A percentile compares a stretch with the other conserved stretches of the same genome.
phyloP scores from a whole-genome alignment of 2,329 filamentous ascomycete species.

The Blastomyces percursus region DNA sequence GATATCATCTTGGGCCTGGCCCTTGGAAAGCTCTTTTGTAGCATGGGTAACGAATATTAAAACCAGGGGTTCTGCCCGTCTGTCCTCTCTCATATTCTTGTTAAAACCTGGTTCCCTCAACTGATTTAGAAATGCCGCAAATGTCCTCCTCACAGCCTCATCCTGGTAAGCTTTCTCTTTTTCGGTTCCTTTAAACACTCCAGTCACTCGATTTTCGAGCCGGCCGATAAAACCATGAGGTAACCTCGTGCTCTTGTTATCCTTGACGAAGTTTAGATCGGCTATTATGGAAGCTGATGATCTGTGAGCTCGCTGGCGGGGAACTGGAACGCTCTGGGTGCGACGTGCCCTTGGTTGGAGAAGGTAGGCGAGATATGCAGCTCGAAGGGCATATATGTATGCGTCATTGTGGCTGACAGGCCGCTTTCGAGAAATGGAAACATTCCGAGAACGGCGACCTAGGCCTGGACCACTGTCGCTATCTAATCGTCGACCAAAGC shows the following conservation, averaged over 20 bases:
- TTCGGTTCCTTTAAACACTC: conserved; percentile 71
- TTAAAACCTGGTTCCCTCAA: conserved; percentile 82
- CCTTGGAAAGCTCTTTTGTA: conserved; percentile 76
- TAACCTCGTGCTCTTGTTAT: conserved; percentile 59
- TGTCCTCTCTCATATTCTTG: conserved; percentile 86
- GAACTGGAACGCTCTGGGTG: conserved; percentile 64
- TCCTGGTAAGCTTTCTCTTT: conserved; percentile 81
- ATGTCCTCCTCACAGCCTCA: conserved; percentile 80
- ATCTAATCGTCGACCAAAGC: conserved; percentile 37
- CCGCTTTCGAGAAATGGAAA: conserved; percentile 33
- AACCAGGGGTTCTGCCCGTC: conserved; percentile 81
- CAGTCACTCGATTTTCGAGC: conserved; percentile 67
- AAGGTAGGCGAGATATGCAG: conserved; percentile 85
- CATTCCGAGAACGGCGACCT: conserved; percentile 31
- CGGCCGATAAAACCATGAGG: conserved; percentile 61
- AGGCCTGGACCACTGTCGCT: conserved; percentile 34
- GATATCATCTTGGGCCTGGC: conserved; percentile 67
- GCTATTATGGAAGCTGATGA: conserved; percentile 67
- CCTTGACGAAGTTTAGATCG: conserved; percentile 61
- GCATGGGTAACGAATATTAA: conserved; percentile 95
- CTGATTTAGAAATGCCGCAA: conserved; percentile 86
- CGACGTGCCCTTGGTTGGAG: conserved; percentile 82
- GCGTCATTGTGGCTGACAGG: conserved; percentile 58
- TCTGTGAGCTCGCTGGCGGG: conserved; percentile 56
- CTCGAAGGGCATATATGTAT: conserved; percentile 80